Conservation (phyloP, 805 yeast species). For the Diddensiella santjacobensis region DNA sequence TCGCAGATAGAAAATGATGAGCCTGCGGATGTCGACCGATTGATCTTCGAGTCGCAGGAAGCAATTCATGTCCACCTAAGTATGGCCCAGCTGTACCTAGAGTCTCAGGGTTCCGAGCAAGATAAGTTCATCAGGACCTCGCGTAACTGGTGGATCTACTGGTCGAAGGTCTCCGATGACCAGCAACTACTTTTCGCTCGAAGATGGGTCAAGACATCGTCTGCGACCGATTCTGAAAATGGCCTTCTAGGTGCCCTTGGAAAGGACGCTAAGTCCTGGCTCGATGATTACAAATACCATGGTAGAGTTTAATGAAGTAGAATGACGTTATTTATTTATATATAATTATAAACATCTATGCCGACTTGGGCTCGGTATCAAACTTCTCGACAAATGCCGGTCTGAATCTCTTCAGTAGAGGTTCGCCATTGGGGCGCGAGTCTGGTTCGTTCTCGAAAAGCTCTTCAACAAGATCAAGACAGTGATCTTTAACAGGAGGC, state of each 20-base stretch:
- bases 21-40: conserved; percentile 14
- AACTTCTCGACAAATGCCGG: conserved; percentile 20
- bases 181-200: conserved; percentile 25
- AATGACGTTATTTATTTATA: conserved; percentile 5
- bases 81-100: conserved; percentile 10
- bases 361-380: too few species aligned
- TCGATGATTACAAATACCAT: conserved; percentile 24
- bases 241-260: conserved; percentile 27
- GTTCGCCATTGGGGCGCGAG: conserved; percentile 18
- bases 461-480: conserved; percentile 35
- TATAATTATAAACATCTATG: too few species aligned
- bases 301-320: conserved; percentile 16
- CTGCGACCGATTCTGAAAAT: conserved; percentile 11
- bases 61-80: conserved; percentile 22
- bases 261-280: conserved; percentile 28
- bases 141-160: conserved; percentile 30
- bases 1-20: conserved; percentile 14
- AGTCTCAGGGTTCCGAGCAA: conserved; percentile 12
- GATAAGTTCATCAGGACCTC: conserved; percentile 25
- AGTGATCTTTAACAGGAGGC: conserved; percentile 67
- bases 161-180: conserved; percentile 22
- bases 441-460: conserved; percentile 26
- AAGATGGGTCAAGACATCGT: conserved; percentile 17
- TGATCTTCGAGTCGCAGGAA: conserved; percentile 15
- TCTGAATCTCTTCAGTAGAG: conserved; percentile 30